phyloP scores from a whole-genome alignment of 2,329 filamentous ascomycete species.

The Diplodia sapinea region DNA sequence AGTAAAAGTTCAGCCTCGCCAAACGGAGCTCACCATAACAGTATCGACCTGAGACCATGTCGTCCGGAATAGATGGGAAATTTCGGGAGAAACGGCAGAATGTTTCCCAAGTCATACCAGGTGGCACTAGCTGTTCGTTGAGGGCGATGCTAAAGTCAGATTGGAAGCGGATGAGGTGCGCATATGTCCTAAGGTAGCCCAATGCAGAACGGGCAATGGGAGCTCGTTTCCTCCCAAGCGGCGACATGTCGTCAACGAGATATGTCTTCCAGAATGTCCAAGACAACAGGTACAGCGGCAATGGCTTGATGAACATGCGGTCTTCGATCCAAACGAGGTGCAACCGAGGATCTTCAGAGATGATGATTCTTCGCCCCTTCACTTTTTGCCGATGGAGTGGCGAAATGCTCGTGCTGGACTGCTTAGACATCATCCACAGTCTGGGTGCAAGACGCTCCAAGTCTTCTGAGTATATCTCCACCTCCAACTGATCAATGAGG shows the following conservation, averaged over 20 bases:
- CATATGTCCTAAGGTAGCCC: constrained; percentile 50
- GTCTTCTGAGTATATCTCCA: not conserved
- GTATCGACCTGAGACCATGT: constrained; percentile 49
- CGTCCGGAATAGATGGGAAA: constrained; percentile 38
- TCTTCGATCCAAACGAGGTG: constrained; percentile 37
- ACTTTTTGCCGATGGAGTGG: constrained; percentile 33
- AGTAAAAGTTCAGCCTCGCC: constrained; percentile 53
- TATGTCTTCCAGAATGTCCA: constrained; percentile 35
- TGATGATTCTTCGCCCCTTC: constrained; percentile 35
- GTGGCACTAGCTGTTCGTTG: constrained; percentile 36
- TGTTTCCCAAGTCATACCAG: constrained; percentile 16
- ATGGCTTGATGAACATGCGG: constrained; percentile 37
- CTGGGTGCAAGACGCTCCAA: constrained; percentile 1
- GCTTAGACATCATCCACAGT: constrained; percentile 36
- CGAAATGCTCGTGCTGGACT: constrained; percentile 36
- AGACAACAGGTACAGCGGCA: constrained; percentile 36
- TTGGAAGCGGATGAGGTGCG: constrained; percentile 48
- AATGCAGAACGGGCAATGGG: not conserved
- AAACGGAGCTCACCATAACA: constrained; percentile 54
- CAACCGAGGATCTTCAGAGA: constrained; percentile 35
- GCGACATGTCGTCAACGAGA: too few relatives aligned
- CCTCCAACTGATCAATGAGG: not conserved
- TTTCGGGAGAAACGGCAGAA: constrained; percentile 34
- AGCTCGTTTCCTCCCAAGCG: too few relatives aligned
- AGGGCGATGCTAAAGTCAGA: constrained; percentile 48